phyloP scores from a whole-genome alignment of 2,329 filamentous ascomycete genomes.

The Penicillium expansum region DNA sequence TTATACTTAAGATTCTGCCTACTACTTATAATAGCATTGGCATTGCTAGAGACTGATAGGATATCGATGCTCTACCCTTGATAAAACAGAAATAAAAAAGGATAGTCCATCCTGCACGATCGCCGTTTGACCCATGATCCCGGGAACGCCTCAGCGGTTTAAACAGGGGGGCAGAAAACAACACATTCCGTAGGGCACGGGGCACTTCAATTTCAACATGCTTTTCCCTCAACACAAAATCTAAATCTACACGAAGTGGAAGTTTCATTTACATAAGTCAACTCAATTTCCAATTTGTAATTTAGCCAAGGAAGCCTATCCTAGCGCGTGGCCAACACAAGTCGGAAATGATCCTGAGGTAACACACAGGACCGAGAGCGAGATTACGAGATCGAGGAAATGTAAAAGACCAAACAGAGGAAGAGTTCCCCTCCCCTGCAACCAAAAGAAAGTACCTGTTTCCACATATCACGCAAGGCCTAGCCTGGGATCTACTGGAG shows the following conservation, averaged over 20 bases:
- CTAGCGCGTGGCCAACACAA: not conserved
- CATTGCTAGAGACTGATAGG: no score
- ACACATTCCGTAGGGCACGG: not conserved
- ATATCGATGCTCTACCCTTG: not conserved
- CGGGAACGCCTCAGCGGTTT: conserved; percentile 1
- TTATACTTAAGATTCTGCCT: not conserved
- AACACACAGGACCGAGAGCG: no score
- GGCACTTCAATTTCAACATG: not conserved
- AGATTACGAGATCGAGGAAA: not conserved
- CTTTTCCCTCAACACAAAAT: not conserved
- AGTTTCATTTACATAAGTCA: not conserved
- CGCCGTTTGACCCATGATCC: conserved; percentile 6
- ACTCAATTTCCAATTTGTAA: not conserved
- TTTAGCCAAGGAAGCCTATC: not conserved
- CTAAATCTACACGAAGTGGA: not conserved
- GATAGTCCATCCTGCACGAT: conserved; percentile 1
- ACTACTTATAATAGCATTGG: not conserved
- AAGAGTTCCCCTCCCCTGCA: not conserved
- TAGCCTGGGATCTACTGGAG: not conserved
- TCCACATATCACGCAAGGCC: not conserved
- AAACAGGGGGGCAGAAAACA: not conserved
- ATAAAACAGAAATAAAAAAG: not conserved
- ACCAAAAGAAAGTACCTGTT: conserved; percentile 2
- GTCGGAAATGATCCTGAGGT: not conserved
- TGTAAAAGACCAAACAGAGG: not conserved